These are phyloP conservation scores for Aquilaria yunnanensis DNA, from an alignment of 345 rosid genomes.

Conservation along the genomic window DNA sequence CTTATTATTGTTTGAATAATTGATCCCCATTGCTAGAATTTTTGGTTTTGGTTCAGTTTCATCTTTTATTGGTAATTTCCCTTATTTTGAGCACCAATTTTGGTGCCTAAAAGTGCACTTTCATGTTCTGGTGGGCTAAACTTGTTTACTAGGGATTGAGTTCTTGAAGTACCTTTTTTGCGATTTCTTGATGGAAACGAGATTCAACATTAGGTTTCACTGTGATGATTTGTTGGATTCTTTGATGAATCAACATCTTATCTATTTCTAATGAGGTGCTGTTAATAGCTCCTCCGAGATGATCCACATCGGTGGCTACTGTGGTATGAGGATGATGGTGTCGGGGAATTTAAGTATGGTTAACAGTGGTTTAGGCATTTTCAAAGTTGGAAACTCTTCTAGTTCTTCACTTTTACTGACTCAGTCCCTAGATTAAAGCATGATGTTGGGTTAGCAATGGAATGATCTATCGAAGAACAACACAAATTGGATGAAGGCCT, in stretches of 20 bases:
- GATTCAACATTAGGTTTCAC: slow-evolving; percentile 45
- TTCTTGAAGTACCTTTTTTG: not conserved
- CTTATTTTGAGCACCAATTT: not conserved
- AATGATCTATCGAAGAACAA: slow-evolving; percentile 83
- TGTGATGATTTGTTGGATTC: slow-evolving; percentile 25
- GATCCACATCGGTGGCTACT: slow-evolving; percentile 44
- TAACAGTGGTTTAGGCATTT: slow-evolving; percentile 21
- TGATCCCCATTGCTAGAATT: not conserved
- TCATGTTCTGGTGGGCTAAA: slow-evolving; percentile 4
- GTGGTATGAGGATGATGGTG: slow-evolving; percentile 24
- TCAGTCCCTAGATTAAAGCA: slow-evolving; percentile 45
- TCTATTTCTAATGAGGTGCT: slow-evolving; percentile 42
- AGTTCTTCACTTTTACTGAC: slow-evolving; percentile 49
- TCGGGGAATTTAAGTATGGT: slow-evolving; percentile 34
- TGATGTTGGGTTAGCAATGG: slow-evolving; percentile 59
- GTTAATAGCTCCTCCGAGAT: slow-evolving; percentile 39
- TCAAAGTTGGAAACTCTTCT: slow-evolving; percentile 35
- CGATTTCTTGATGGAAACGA: slow-evolving; percentile 38
- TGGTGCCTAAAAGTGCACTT: not conserved
- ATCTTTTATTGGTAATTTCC: slow-evolving; percentile 8
- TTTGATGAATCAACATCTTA: slow-evolving; percentile 38
- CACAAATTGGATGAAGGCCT: slow-evolving; percentile 64
- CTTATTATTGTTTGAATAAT: not conserved
- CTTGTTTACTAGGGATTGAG: not conserved
- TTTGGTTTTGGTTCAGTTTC: not conserved